These are phyloP conservation scores for Albatrellus ellisii DNA, from an alignment of 768 basidiomycete genomes.

Conservation along the genomic window DNA sequence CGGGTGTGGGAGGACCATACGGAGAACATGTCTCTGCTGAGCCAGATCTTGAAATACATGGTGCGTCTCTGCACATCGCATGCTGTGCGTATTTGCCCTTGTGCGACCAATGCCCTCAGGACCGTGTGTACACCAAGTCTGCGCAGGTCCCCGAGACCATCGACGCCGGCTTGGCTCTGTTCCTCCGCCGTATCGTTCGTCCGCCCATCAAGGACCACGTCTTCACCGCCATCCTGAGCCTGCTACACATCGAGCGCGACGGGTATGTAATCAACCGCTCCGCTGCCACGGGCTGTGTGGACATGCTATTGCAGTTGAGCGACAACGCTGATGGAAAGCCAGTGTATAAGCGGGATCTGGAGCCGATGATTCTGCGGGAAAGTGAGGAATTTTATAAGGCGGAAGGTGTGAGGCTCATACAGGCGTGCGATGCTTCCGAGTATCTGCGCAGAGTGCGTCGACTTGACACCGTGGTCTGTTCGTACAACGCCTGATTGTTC, in stretches of 20 bases:
- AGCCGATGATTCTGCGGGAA: constrained; percentile 67
- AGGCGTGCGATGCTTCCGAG: constrained; percentile 66
- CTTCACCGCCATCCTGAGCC: constrained; percentile 67
- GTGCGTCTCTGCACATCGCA: constrained; percentile 27
- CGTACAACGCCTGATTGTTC: constrained; percentile 10
- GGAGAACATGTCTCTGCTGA: constrained; percentile 76
- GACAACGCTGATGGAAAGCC: constrained; percentile 35
- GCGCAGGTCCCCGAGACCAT: constrained; percentile 70
- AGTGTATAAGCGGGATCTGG: constrained; percentile 75
- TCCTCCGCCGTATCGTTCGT: constrained; percentile 68
- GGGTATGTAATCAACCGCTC: constrained; percentile 88
- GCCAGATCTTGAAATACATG: constrained; percentile 93
- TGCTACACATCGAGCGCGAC: constrained; percentile 85
- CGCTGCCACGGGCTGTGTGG: constrained; percentile 78
- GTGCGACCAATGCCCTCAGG: constrained; percentile 34
- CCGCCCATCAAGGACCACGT: constrained; percentile 77
- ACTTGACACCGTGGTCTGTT: neutral
- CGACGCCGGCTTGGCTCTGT: constrained; percentile 73
- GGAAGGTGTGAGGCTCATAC: constrained; percentile 60
- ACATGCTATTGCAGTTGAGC: constrained; percentile 63
- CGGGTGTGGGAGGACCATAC: constrained; percentile 92
- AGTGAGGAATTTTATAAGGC: constrained; percentile 67
- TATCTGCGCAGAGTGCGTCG: constrained; percentile 65
- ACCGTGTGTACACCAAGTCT: constrained; percentile 72
- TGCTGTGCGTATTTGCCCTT: neutral